Evolutionary conservation across 2,329 filamentous ascomycete species (phyloP), one percentile per base, ranked within the genome.

Genomic region (Westerdykella sp.): DNA sequence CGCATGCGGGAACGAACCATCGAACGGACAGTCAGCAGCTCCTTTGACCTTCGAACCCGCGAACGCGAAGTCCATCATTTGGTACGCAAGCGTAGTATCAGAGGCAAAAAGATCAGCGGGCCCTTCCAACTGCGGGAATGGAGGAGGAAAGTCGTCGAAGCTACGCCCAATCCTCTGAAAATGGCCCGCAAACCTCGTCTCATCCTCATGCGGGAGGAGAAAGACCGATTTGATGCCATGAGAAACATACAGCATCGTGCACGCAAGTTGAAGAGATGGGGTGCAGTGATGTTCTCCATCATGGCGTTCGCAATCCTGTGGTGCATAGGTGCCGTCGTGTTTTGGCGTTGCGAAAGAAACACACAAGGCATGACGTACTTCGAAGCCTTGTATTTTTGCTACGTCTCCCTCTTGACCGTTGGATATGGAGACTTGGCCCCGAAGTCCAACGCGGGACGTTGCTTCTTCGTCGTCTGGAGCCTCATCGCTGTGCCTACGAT

Each of bases 401-500:
- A 93, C 63, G 81, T 88, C 28, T 84, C 83, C 2, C 77, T 95
- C 18, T 74, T 89, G 2, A 95, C 90, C 0, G 86, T 95, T 31
- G 90, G 90, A 1, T 95, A 95, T 55, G 90, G 90, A 3, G 88
- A 95, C 51, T 66, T 84, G 5, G 80, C 82, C 1, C 88, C 88
- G 0, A 72, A 81, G n/a, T 86, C 83, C 2, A 90, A 89, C 50
- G 77, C 82, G 0, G 87, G 86, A 1, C 83, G 86, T 42, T 80
- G 86, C 0, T 95, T 95, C 63, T 96, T 95, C 56, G 86, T 96
- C n/a, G 83, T 95, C 43, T 96, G 90, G 90, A 87, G 83, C 12
- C 65, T 96, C 1, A 76, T 95, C 21, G 88, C 89, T 0, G 75
- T 95, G 3, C 90, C 90, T 0, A 90, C 86, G 2, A 90, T 90